Percentiles rank a stretch among this genome's conserved stretches.
Conservation (phyloP, 306 rosid species). For the Cercis canadensis region DNA sequence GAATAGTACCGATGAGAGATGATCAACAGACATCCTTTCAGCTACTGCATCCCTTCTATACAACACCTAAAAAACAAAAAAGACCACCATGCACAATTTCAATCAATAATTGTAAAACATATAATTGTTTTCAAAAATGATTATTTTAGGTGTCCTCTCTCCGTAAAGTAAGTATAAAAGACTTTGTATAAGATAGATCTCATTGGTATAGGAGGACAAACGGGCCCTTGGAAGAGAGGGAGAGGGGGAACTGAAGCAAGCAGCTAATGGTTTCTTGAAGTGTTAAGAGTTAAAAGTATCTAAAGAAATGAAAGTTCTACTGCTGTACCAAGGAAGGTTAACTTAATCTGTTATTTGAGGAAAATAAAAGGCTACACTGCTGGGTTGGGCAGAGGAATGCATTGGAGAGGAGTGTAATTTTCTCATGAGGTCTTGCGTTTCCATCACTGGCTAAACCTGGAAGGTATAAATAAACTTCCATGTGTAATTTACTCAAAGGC, state of each 20-base stretch:
- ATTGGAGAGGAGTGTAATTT: neutral
- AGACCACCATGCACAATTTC: conserved; percentile 1
- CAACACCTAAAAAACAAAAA: conserved; percentile 56
- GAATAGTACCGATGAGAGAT: conserved; percentile 72
- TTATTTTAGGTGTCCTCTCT: neutral
- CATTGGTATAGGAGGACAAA: neutral
- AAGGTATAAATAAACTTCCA: neutral
- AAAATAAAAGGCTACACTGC: neutral
- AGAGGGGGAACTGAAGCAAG: conserved; percentile 3
- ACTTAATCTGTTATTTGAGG: neutral
- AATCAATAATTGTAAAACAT: conserved; percentile 4
- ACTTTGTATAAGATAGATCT: neutral
- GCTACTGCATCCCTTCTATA: conserved; percentile 56
- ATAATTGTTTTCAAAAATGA: conserved; percentile 3
- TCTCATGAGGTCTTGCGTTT: neutral
- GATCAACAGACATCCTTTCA: conserved; percentile 59
- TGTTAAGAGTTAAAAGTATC: neutral
- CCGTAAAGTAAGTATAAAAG: neutral
- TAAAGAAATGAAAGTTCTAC: neutral
- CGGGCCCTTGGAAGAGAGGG: neutral
- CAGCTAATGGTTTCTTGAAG: neutral
- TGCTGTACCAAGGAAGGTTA: neutral
- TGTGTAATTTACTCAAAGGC: too few species aligned
- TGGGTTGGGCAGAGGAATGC: neutral
- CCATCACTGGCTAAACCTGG: neutral